Conservation (phyloP, 805 yeast genomes). For the Jamesozyma lodderae region DNA sequence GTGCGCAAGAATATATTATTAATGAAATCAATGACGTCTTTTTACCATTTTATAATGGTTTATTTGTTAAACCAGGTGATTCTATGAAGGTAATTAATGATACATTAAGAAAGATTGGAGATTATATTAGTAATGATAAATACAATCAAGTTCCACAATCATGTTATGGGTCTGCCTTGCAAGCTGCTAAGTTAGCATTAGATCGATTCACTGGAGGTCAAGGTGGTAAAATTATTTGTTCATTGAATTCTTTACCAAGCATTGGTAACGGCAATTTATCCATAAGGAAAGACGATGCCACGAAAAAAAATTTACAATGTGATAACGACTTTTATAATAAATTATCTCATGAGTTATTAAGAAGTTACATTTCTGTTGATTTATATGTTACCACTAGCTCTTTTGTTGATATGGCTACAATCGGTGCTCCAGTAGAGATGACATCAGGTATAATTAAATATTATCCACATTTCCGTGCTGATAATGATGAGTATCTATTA, state of each 20-base stretch:
- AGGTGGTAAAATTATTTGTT: slow-evolving; percentile 74
- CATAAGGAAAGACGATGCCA: slow-evolving; percentile 33
- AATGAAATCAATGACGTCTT: slow-evolving; percentile 54
- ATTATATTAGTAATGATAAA: slow-evolving; percentile 30
- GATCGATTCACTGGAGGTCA: slow-evolving; percentile 42
- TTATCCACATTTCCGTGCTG: slow-evolving; percentile 59
- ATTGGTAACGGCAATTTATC: slow-evolving; percentile 69
- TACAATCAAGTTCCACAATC: slow-evolving; percentile 39
- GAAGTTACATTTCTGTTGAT: slow-evolving; percentile 63
- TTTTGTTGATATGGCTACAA: slow-evolving; percentile 63
- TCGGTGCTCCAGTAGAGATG: slow-evolving; percentile 51
- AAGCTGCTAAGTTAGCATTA: slow-evolving; percentile 56
- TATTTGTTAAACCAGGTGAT: slow-evolving; percentile 72
- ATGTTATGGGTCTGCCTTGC: slow-evolving; percentile 70
- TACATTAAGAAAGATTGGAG: slow-evolving; percentile 44
- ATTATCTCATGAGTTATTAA: slow-evolving; percentile 47
- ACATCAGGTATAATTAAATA: slow-evolving; percentile 65
- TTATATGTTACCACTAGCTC: slow-evolving; percentile 58
- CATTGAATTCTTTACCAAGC: slow-evolving; percentile 63
- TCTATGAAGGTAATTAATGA: slow-evolving; percentile 55
- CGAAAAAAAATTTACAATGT: slow-evolving; percentile 47
- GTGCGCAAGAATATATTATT: slow-evolving; percentile 50
- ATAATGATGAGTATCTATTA: slow-evolving; percentile 60
- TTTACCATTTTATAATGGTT: slow-evolving; percentile 67
- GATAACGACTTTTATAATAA: slow-evolving; percentile 53